phyloP scores from a whole-genome alignment of 257 asterid species.

The Rehmannia glutinosa region DNA sequence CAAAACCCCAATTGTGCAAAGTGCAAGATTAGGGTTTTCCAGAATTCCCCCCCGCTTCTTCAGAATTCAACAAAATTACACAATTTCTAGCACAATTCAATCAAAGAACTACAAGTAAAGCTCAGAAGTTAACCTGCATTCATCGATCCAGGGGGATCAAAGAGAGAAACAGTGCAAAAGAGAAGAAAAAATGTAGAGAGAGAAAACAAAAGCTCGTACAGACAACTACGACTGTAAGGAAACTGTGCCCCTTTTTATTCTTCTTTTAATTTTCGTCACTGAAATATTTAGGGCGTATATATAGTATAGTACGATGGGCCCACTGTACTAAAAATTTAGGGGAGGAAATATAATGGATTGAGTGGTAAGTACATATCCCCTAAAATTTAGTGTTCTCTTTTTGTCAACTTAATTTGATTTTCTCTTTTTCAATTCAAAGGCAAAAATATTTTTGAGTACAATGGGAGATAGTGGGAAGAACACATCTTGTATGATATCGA shows the following conservation, averaged over 20 bases:
- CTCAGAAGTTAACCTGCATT: slow-evolving; percentile 42
- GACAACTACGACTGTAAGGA: slow-evolving; percentile 25
- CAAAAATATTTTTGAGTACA: too few relatives aligned
- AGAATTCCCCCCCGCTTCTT: slow-evolving; percentile 11
- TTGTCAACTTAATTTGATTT: too few relatives aligned
- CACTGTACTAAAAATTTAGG: too few relatives aligned
- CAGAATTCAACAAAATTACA: slow-evolving; percentile 17
- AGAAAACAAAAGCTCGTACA: slow-evolving; percentile 18
- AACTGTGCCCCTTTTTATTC: neutral
- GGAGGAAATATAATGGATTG: too few relatives aligned
- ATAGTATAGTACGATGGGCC: too few relatives aligned
- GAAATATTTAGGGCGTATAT: too few relatives aligned
- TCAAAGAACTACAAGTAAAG: slow-evolving; percentile 1
- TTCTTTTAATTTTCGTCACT: too few relatives aligned
- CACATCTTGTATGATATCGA: too few relatives aligned
- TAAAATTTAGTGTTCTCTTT: too few relatives aligned
- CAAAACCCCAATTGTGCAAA: slow-evolving; percentile 41
- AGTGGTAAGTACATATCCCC: too few relatives aligned
- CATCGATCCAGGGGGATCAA: slow-evolving; percentile 40
- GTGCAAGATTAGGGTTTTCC: slow-evolving; percentile 45
- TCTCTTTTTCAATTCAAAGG: too few relatives aligned
- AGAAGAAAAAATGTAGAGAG: slow-evolving; percentile 12
- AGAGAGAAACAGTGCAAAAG: slow-evolving; percentile 25
- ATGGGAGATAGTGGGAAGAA: too few relatives aligned
- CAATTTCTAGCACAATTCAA: slow-evolving; percentile 21